Evolutionary conservation across 2,329 filamentous ascomycete genomes (phyloP).

Genomic region (Dichotomopilus funicola): DNA sequence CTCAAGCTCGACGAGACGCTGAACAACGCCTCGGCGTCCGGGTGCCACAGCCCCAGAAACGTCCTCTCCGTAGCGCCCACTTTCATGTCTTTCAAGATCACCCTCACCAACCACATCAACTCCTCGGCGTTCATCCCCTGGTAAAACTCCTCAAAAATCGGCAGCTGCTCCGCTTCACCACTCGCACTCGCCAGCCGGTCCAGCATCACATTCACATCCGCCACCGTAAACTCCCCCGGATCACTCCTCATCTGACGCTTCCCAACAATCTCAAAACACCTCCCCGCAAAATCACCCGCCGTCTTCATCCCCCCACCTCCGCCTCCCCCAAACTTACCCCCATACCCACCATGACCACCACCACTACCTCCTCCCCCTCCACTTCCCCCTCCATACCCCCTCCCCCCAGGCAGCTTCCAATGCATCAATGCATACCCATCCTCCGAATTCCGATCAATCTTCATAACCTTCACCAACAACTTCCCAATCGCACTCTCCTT

Average conservation of each 20-base stretch:
- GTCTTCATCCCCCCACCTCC: constrained; percentile 38
- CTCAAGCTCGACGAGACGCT: constrained; percentile 86
- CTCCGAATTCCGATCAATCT: constrained; percentile 83
- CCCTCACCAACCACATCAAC: constrained; percentile 88
- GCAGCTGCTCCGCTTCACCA: constrained; percentile 77
- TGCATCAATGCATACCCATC: constrained; percentile 80
- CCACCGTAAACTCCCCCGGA: constrained; percentile 74
- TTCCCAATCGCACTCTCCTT: constrained; percentile 91
- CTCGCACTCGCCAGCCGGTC: constrained; percentile 69
- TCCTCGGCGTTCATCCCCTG: constrained; percentile 88
- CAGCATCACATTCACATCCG: constrained; percentile 80
- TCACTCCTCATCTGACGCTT: constrained; percentile 72
- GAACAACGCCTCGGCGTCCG: constrained; percentile 70
- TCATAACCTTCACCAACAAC: constrained; percentile 84
- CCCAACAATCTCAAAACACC: constrained; percentile 79
- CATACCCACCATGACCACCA: constrained; percentile 34
- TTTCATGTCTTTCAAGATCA: constrained; percentile 75
- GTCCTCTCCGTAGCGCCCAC: constrained; percentile 80
- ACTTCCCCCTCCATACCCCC: constrained; percentile 42
- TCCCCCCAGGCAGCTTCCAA: constrained; percentile 75
- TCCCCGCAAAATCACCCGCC: constrained; percentile 85
- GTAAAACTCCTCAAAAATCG: constrained; percentile 79
- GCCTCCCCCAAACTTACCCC: constrained; percentile 17
- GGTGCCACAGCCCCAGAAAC: constrained; percentile 76
- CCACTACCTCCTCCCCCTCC: constrained; percentile 26